Evolutionary conservation across 78 protist species (phyloP).

Genomic region (Emiliania huxleyi): DNA sequence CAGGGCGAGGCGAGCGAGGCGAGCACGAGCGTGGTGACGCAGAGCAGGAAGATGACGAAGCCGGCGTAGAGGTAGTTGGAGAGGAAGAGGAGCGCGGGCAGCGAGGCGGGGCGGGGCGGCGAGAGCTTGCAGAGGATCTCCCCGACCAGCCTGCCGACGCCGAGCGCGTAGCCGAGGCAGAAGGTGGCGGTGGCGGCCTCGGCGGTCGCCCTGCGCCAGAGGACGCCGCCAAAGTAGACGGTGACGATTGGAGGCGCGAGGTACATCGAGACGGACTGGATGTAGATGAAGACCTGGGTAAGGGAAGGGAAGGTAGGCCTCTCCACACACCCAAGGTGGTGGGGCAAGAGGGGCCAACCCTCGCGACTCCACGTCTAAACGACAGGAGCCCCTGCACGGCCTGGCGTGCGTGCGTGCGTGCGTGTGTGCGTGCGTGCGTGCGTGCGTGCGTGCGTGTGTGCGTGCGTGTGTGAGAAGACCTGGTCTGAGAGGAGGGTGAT

Average conservation of each 20-base stretch:
- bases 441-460: no score
- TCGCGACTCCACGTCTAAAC: no score
- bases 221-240: constrained; percentile 26
- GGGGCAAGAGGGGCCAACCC: no score
- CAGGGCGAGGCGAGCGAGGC: neutral
- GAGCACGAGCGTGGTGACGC: neutral
- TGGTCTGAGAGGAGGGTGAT: neutral
- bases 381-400: neutral
- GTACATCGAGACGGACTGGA: constrained; percentile 17
- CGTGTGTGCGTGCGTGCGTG: constrained; percentile 11
- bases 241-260: constrained; percentile 42
- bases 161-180: neutral
- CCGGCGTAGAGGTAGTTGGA: neutral
- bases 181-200: neutral
- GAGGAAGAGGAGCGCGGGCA: neutral
- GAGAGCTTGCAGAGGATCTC: neutral
- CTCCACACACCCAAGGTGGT: no score
- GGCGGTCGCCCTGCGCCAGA: constrained; percentile 10
- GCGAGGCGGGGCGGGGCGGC: no score
- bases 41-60: neutral
- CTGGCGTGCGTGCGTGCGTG: neutral
- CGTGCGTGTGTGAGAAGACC: no score
- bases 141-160: neutral
- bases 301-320: no score
- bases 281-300: neutral